Conservation (phyloP, 306 rosid species). For the Vachellia collinsii region DNA sequence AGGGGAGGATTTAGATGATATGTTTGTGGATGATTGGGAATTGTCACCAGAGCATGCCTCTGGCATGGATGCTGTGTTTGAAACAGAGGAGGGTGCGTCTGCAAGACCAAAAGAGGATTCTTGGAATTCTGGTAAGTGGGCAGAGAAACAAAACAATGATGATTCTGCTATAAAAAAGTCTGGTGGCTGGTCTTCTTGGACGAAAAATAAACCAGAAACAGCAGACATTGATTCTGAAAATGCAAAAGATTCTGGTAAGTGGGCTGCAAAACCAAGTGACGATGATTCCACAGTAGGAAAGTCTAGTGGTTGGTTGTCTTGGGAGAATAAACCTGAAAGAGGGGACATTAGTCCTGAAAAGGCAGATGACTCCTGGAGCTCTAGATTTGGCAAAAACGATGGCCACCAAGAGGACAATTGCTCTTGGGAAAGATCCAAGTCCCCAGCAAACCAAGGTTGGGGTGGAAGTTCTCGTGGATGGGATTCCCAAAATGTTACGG, state of each 20-base stretch:
- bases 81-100: conserved; percentile 36
- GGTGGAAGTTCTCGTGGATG: conserved; percentile 46
- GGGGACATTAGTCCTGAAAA: conserved; percentile 27
- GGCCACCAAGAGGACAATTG: background rate
- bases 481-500: conserved; percentile 56
- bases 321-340: conserved; percentile 27
- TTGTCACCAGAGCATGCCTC: conserved; percentile 66
- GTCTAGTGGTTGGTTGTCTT: conserved; percentile 24
- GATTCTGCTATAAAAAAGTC: background rate
- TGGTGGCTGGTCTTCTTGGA: conserved; percentile 15
- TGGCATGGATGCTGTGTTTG: conserved; percentile 70
- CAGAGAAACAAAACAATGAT: background rate
- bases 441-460: background rate
- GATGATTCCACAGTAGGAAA: background rate
- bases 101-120: conserved; percentile 32
- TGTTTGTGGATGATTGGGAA: conserved; percentile 54
- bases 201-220: conserved; percentile 22
- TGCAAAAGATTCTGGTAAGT: conserved; percentile 15
- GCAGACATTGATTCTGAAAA: conserved; percentile 26
- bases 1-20: conserved; percentile 83
- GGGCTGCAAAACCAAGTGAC: conserved; percentile 5
- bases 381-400: background rate
- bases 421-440: background rate
- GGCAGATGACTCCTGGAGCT: conserved; percentile 29
- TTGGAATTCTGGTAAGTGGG: conserved; percentile 21